Conservation (phyloP, 2,329 filamentous ascomycete species). For the Pestalotiopsis sp. region DNA sequence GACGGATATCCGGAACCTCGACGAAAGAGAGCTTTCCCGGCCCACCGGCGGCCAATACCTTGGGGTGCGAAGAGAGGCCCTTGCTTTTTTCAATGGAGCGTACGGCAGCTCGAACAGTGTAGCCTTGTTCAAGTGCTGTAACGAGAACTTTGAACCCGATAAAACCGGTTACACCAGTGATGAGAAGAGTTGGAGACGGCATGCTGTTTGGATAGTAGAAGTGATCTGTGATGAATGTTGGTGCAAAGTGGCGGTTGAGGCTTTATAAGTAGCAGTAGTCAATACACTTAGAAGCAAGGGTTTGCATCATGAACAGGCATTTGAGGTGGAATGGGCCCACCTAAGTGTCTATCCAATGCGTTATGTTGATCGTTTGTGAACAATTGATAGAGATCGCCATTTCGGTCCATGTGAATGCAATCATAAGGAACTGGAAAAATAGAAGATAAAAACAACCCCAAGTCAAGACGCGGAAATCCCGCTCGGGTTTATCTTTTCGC, state of each 20-base stretch:
- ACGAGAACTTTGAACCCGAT: slow-evolving; percentile 31
- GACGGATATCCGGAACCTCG: slow-evolving; percentile 39
- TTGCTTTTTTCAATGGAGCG: slow-evolving; percentile 19
- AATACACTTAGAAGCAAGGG: neutral
- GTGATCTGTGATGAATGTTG: neutral
- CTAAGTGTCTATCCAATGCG: neutral
- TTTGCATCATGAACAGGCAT: neutral
- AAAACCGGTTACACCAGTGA: slow-evolving; percentile 34
- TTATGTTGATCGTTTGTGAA: neutral
- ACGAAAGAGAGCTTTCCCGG: slow-evolving; percentile 24
- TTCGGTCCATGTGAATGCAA: neutral
- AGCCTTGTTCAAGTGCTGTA: slow-evolving; percentile 25
- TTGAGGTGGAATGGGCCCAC: neutral
- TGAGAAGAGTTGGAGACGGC: slow-evolving; percentile 19
- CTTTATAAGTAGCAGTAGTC: neutral
- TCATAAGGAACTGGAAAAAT: neutral
- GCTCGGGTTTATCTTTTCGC: neutral
- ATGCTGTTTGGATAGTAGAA: neutral
- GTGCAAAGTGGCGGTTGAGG: too few relatives aligned
- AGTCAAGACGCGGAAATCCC: too few relatives aligned
- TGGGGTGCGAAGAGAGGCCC: neutral
- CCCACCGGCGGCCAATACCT: slow-evolving; percentile 6
- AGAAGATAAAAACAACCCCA: neutral
- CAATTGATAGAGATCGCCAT: too few relatives aligned
- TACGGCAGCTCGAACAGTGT: slow-evolving; percentile 31